phyloP scores from a whole-genome alignment of 306 rosid species.

The Dalbergia oliveri region DNA sequence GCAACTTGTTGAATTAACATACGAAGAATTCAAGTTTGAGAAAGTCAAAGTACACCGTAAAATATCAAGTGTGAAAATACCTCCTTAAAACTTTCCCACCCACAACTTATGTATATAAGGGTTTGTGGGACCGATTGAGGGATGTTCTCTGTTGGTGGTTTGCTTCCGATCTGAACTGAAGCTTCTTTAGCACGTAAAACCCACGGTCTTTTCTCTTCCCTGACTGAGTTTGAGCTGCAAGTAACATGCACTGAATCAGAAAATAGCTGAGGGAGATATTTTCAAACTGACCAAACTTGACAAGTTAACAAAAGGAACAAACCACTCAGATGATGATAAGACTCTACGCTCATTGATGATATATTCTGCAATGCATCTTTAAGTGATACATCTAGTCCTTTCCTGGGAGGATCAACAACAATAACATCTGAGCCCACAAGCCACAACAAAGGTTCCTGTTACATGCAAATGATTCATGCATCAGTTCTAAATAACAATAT shows the following conservation, averaged over 20 bases:
- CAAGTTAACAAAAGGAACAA: constrained; percentile 44
- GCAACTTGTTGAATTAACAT: constrained; percentile 36
- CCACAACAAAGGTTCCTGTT: constrained; percentile 93
- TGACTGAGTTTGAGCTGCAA: constrained; percentile 66
- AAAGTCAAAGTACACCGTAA: constrained; percentile 26
- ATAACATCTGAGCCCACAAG: constrained; percentile 86
- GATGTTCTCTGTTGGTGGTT: constrained; percentile 52
- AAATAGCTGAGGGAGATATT: constrained; percentile 40
- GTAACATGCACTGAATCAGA: constrained; percentile 47
- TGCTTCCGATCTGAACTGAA: constrained; percentile 74
- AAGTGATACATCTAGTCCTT: constrained; percentile 87
- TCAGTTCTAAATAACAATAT: constrained; percentile 44
- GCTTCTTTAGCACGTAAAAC: constrained; percentile 88
- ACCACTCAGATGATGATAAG: constrained; percentile 69
- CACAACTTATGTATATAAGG: constrained; percentile 95
- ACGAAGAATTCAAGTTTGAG: constrained; percentile 36
- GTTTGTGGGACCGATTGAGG: constrained; percentile 74
- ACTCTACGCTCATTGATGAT: constrained; percentile 67
- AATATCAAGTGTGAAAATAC: constrained; percentile 51
- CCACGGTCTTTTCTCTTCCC: constrained; percentile 98
- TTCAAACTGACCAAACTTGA: constrained; percentile 35
- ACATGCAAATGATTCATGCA: constrained; percentile 43
- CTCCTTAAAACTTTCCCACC: constrained; percentile 99
- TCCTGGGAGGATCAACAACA: constrained; percentile 96
- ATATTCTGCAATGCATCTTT: constrained; percentile 66